These are phyloP conservation scores for Infundibulicybe gibba DNA, from an alignment of 768 basidiomycete genomes.

Conservation along the genomic window DNA sequence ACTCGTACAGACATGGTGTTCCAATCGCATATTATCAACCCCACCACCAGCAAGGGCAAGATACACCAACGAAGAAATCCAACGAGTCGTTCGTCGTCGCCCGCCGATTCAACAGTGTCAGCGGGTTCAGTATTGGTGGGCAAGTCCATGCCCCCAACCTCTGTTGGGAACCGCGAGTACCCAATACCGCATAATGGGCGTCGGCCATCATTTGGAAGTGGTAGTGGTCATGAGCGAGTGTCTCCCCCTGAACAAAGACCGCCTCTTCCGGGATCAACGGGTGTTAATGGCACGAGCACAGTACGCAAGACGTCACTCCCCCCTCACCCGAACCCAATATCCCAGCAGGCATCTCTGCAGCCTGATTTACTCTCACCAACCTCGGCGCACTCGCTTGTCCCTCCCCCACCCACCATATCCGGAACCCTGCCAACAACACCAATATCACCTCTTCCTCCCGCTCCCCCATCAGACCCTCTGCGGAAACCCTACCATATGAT, in stretches of 20 bases:
- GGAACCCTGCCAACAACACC: conserved; percentile 70
- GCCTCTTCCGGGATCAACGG: conserved; percentile 41
- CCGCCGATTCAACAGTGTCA: conserved; percentile 43
- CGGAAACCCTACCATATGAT: conserved; percentile 92
- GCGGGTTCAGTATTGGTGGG: conserved; percentile 33
- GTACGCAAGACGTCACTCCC: conserved; percentile 63
- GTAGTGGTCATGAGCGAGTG: conserved; percentile 24
- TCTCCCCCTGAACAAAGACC: conserved; percentile 53
- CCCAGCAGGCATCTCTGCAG: conserved; percentile 45
- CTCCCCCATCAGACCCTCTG: conserved; percentile 66
- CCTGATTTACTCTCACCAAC: conserved; percentile 38
- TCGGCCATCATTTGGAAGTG: conserved; percentile 54
- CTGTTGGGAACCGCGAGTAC: conserved; percentile 40
- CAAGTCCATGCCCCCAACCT: conserved; percentile 11
- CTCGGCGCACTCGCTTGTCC: conserved; percentile 33
- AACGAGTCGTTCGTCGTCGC: conserved; percentile 51
- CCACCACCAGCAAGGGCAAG: conserved; percentile 57
- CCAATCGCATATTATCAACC: conserved; percentile 49
- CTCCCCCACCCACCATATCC: conserved; percentile 42
- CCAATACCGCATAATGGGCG: conserved; percentile 81
- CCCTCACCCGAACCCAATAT: conserved; percentile 47
- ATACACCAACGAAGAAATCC: conserved; percentile 68
- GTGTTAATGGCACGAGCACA: conserved; percentile 30
- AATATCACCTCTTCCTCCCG: conserved; percentile 71
- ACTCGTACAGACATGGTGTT: conserved; percentile 31